Percentiles rank a stretch among this genome's conserved stretches.
Conservation (phyloP, 768 basidiomycete species). For the Kondoa subrosea region DNA sequence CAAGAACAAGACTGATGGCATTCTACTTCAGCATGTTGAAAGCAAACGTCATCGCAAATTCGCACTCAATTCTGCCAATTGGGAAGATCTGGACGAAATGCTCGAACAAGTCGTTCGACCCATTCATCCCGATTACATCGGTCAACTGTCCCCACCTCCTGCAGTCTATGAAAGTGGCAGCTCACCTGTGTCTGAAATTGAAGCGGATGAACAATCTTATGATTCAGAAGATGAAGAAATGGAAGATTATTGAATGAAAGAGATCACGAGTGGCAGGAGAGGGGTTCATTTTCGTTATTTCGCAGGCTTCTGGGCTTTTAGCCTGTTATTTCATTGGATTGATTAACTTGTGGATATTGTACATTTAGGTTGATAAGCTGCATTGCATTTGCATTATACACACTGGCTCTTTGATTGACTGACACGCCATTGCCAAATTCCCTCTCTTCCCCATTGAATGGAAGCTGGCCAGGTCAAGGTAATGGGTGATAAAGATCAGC, state of each 20-base stretch:
- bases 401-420: too few relatives aligned
- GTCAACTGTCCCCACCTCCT: not conserved
- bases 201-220: not conserved
- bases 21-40: constrained; percentile 46
- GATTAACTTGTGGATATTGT: not conserved
- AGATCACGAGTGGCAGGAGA: not conserved
- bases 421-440: too few relatives aligned
- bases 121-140: not conserved
- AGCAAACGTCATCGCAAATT: constrained; percentile 64
- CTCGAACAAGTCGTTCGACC: constrained; percentile 37
- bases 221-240: not conserved
- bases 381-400: not conserved
- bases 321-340: not conserved
- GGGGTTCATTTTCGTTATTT: not conserved
- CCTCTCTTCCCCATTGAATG: too few relatives aligned
- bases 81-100: constrained; percentile 56
- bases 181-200: not conserved
- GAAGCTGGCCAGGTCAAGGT: too few relatives aligned
- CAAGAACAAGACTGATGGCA: not conserved
- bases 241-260: too few relatives aligned
- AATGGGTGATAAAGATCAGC: too few relatives aligned
- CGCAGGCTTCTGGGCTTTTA: not conserved
- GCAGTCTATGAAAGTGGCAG: not conserved
- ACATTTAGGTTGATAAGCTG: not conserved
- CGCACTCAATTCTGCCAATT: constrained; percentile 60